Evolutionary conservation across 2,329 filamentous ascomycete genomes (phyloP), one percentile per base, ranked within the genome.

Genomic region (Diaporthe sp.): DNA sequence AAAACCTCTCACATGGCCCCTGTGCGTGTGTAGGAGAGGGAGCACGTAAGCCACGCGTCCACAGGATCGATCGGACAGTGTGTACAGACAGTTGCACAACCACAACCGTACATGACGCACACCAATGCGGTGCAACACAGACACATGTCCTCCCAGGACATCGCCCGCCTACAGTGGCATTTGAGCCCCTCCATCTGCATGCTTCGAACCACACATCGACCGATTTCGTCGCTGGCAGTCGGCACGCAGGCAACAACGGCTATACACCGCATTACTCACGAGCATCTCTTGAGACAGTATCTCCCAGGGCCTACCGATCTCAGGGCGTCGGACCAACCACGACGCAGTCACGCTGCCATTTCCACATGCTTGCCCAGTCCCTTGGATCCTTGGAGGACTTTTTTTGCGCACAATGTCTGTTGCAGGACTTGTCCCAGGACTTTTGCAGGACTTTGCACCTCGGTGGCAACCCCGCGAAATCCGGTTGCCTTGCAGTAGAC

Each of bases 131-230:
- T 68, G 47, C 65, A 53, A 68, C 65, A 12, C 65, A 53, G 65
- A 53, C 65, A 42, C 65, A 25, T 53, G 47, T 53, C 65, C n/a
- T 51, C 34, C 65, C n/a, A 37, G 55, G n/a, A 53, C 22, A 31
- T 68, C 65, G 65, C 47, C 47, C 65, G 65, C 49, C 65, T 20
- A 20, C 47, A 39, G n/a, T 68, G 47, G 65, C 65, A 68, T 25
- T 51, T 20, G 13, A 53, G 31, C 7, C 42, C 28, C 31, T 13
- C 4, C 12, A 22, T 4, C 42, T 15, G 42, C 42, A 39, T 12
- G n/a, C 39, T 22, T 13, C 42, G 4, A 47, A 13, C 42, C 28
- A 34, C 20, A n/a, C 7, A 10, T 34, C 47, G 42, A 25, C 47
- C 20, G 20, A 17, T 25, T n/a, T 28, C 47, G 22, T 22, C 47